phyloP scores from a whole-genome alignment of 345 rosid genomes.

The Aegle marmelos region DNA sequence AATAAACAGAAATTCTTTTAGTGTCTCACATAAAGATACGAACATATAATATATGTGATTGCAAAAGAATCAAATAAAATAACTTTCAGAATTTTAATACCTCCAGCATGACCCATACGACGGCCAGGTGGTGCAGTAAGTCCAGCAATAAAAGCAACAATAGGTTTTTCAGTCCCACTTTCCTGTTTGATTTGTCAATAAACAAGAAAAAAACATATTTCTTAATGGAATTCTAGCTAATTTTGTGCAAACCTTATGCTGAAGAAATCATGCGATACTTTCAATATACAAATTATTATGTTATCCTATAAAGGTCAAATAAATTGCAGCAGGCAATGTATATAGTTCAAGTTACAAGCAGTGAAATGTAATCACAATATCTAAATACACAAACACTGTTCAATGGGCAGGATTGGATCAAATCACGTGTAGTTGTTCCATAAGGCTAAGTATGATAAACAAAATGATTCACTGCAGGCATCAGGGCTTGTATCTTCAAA shows the following conservation, averaged over 20 bases:
- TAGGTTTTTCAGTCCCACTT: slow-evolving; percentile 89
- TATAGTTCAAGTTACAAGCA: no score
- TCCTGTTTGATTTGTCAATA: slow-evolving; percentile 51
- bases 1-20: no score
- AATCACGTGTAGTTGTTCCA: no score
- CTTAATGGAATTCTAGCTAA: neutral
- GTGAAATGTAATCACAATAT: no score
- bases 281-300: neutral
- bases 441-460: neutral
- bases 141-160: slow-evolving; percentile 98
- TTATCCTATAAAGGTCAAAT: neutral
- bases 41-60: neutral
- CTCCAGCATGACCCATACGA: slow-evolving; percentile 99
- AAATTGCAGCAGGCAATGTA: neutral
- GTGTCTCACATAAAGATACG: neutral
- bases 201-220: neutral
- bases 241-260: neutral
- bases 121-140: slow-evolving; percentile 98
- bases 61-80: neutral
- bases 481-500: neutral
- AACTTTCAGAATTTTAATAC: slow-evolving; percentile 28
- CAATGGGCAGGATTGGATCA: neutral
- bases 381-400: neutral
- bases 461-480: neutral
- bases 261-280: neutral